Base-by-base conservation (phyloP, 345 rosid genomes). In the Triadica sebifera region DNA sequence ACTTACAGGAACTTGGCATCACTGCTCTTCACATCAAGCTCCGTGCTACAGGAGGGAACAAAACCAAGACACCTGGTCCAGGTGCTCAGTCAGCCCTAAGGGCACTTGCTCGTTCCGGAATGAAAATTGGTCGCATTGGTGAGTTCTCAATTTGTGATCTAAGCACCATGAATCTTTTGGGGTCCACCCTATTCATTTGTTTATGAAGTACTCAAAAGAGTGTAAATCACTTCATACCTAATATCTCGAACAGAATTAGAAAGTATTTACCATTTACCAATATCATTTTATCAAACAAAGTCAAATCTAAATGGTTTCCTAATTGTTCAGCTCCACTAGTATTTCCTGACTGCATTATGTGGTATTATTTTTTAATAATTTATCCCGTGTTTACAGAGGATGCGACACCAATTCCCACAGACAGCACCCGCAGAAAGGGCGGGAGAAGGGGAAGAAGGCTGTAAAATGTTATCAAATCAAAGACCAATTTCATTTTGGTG, bases 101-200 rank as follows among this genome's bases (percentile, higher is more conserved):
- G 83, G 96, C 98, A 3, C 94, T 93, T 81, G 96, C 98, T 68
- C 98, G 98, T 79, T 89, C 98, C 10, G 95, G 98, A 81, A 91
- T 91, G 97, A 91, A 84, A 77, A 93, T 93, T 58, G 97, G 98
- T 62, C 98, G 98, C 50, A 93, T 93, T 34, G 98, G 98, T 89
- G 81, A 73, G 65, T 15, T 2, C 47, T 51, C 22, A 5, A 67
- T n/a, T 59, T 59, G 1, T 37, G 0, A 1, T 3, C 3, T 6
- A 5, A 41, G 41, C 12, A 47, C 25, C 12, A 9, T 22, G 8
- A 63, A 38, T 47, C 47, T 6, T 10, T 6, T 43, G 47, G 47
- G 47, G 47, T 43, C 10, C 47, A 43, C 47, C 10, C 8, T 43
- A 43, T 43, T 29, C 34, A 5, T 43, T 6, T 43, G 47, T 43